These are phyloP conservation scores for Pezicula neosporulosa DNA, from an alignment of 2,329 filamentous ascomycete species.

Conservation along the genomic window DNA sequence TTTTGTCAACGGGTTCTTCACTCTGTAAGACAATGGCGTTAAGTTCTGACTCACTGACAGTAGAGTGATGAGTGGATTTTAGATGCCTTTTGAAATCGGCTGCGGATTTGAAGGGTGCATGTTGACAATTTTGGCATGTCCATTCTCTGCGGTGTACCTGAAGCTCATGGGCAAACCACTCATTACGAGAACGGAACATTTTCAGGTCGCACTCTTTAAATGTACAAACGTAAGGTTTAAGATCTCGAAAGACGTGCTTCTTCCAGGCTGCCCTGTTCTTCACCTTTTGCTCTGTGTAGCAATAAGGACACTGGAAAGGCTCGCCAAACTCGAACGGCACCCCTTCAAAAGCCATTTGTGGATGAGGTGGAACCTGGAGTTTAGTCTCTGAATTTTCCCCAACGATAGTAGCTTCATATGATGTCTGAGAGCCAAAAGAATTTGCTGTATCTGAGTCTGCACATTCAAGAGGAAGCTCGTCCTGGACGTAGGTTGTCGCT, in stretches of 20 bases:
- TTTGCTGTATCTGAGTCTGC: conserved; percentile 6
- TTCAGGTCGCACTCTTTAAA: conserved; percentile 25
- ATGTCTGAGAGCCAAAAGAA: conserved; percentile 19
- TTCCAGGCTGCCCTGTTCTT: conserved; percentile 13
- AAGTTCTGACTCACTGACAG: conserved; percentile 11
- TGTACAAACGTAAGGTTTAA: conserved; percentile 33
- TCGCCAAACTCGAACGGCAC: conserved; percentile 19
- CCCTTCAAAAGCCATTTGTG: conserved; percentile 16
- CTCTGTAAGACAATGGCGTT: conserved; percentile 18
- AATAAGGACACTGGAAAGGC: conserved; percentile 14
- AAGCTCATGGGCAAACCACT: conserved; percentile 31
- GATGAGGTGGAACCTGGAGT: conserved; percentile 15
- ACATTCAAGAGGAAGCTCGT: background rate
- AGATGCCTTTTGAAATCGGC: conserved; percentile 12
- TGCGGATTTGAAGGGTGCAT: conserved; percentile 5
- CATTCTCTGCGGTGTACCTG: conserved; percentile 26
- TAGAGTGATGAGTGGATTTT: conserved; percentile 3
- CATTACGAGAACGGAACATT: conserved; percentile 25
- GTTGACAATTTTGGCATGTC: conserved; percentile 19
- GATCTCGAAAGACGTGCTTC: conserved; percentile 30
- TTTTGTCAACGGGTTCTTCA: conserved; percentile 16
- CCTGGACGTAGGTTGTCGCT: conserved; percentile 19
- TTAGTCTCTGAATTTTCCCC: conserved; percentile 4
- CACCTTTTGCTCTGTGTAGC: conserved; percentile 8
- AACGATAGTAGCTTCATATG: conserved; percentile 17